phyloP scores from a whole-genome alignment of 2,329 filamentous ascomycete species.

The Conoideocrella luteorostrata region DNA sequence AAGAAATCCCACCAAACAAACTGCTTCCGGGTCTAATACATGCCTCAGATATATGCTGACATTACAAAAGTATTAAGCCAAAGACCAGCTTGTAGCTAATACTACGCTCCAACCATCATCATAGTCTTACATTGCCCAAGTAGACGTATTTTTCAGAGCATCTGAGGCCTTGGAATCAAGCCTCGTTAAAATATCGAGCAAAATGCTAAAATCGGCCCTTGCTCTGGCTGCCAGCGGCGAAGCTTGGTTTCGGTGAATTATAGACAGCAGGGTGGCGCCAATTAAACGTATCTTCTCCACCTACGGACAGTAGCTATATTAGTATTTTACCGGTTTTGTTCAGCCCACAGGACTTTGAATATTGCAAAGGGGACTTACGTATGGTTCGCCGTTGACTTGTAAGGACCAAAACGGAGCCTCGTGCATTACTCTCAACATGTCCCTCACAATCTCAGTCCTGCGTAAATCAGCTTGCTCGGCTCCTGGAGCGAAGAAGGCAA shows the following conservation, averaged over 20 bases:
- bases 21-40: too few relatives aligned
- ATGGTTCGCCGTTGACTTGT: slow-evolving; percentile 33
- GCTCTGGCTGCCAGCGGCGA: slow-evolving; percentile 32
- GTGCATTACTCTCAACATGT: slow-evolving; percentile 33
- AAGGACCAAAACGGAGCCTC: slow-evolving; percentile 36
- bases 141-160: slow-evolving; percentile 26
- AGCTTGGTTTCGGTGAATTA: slow-evolving; percentile 30
- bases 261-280: slow-evolving; percentile 30
- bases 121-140: slow-evolving; percentile 8
- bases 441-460: slow-evolving; percentile 37
- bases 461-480: slow-evolving; percentile 25
- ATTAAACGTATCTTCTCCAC: slow-evolving; percentile 34
- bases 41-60: too few relatives aligned
- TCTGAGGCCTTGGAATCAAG: slow-evolving; percentile 38
- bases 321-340: background rate
- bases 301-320: slow-evolving; percentile 13
- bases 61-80: too few relatives aligned
- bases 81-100: too few relatives aligned
- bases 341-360: background rate
- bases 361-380: slow-evolving; percentile 20
- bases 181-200: slow-evolving; percentile 33
- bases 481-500: slow-evolving; percentile 23
- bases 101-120: background rate
- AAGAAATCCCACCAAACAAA: background rate
- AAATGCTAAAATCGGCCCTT: slow-evolving; percentile 29